Evolutionary conservation across 163 green algal genomes (phyloP).

Genomic region (Chloromonas sp.): DNA sequence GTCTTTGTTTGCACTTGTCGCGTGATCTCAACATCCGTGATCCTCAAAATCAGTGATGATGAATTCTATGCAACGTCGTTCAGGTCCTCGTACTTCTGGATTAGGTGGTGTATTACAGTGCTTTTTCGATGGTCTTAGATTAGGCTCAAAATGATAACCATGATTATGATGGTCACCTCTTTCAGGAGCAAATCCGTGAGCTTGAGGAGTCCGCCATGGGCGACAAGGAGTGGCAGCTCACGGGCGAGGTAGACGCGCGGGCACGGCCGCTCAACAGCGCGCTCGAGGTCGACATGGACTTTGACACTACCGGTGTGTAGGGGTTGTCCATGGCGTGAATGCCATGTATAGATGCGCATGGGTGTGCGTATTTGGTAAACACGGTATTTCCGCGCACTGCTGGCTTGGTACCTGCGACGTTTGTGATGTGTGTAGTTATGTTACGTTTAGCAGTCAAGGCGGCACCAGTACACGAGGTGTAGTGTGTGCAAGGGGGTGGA

Average conservation of each 20-base stretch:
- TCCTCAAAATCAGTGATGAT: neutral
- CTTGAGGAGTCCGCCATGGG: slow-evolving; percentile 63
- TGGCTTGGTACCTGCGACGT: too few relatives aligned
- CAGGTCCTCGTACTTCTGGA: neutral
- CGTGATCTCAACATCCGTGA: neutral
- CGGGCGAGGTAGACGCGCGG: slow-evolving; percentile 56
- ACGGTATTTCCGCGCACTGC: too few relatives aligned
- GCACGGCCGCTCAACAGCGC: slow-evolving; percentile 73
- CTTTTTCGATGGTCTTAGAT: neutral
- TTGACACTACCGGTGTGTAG: slow-evolving; percentile 60
- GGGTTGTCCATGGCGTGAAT: neutral
- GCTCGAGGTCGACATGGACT: slow-evolving; percentile 86
- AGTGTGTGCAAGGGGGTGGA: too few relatives aligned
- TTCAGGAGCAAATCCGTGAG: slow-evolving; percentile 50
- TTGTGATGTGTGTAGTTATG: too few relatives aligned
- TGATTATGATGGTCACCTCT: neutral
- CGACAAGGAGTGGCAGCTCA: slow-evolving; percentile 73
- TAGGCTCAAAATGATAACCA: neutral
- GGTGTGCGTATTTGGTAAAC: too few relatives aligned
- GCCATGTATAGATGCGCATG: too few relatives aligned
- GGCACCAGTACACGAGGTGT: too few relatives aligned
- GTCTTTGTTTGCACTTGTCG: neutral
- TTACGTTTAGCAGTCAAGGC: too few relatives aligned
- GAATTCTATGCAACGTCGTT: neutral
- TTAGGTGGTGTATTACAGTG: neutral